phyloP scores from a whole-genome alignment of 495 filamentous ascomycete species.

The Mytilinidion resinicola region DNA sequence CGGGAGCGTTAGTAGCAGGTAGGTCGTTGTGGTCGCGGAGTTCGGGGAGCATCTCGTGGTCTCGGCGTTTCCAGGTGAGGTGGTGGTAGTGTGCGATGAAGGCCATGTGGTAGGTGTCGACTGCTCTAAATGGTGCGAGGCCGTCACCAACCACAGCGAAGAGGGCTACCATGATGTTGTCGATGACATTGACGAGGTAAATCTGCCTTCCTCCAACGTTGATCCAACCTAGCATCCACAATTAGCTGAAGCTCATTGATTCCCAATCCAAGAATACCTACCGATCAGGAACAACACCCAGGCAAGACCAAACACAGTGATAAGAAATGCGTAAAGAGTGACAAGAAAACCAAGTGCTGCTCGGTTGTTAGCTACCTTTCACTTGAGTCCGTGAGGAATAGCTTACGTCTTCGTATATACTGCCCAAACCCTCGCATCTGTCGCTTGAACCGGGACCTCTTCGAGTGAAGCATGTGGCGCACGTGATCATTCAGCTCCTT shows the following conservation, averaged over 20 bases:
- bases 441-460: constrained; percentile 66
- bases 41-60: constrained; percentile 53
- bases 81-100: constrained; percentile 63
- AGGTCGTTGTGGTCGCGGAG: constrained; percentile 68
- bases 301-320: constrained; percentile 72
- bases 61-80: constrained; percentile 63
- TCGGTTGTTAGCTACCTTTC: constrained; percentile 12
- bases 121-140: constrained; percentile 64
- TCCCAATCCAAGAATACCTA: constrained; percentile 14
- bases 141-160: constrained; percentile 75
- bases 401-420: constrained; percentile 61
- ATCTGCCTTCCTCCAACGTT: constrained; percentile 65
- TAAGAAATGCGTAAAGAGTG: constrained; percentile 70
- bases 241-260: neutral
- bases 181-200: constrained; percentile 68
- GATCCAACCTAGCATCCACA: constrained; percentile 54
- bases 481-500: constrained; percentile 73
- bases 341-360: constrained; percentile 65
- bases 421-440: constrained; percentile 67
- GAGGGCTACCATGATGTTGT: constrained; percentile 68
- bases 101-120: constrained; percentile 78
- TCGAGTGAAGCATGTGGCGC: constrained; percentile 74
- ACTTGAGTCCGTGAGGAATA: neutral
- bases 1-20: constrained; percentile 43
- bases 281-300: constrained; percentile 82